Base-by-base conservation (phyloP, 177 flowering plant species). In the Vitis hybrid region DNA sequence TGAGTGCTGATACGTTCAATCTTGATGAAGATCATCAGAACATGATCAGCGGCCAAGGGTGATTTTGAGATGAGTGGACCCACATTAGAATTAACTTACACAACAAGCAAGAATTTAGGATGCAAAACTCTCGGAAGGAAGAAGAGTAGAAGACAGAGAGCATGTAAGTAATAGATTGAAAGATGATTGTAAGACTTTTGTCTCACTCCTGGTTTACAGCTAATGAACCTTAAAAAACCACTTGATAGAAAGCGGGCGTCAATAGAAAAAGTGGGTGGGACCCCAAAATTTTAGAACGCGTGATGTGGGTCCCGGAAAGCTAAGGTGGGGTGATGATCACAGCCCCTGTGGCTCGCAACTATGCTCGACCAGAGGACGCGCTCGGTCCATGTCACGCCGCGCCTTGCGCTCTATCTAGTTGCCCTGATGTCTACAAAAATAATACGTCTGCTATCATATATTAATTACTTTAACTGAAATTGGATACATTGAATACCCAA, bases 131-230 rank as follows among this genome's bases (percentile, higher is more conserved):
- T 27, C 30, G 30, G 30, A 27, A 27, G 30, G 30, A 27, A 27
- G 30, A 27, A 27, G 30, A 27, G 30, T 27, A 27, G 30, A 27
- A 27, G 30, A 27, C 30, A 27, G 30, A 27, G 30, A 27, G 30
- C 30, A 27, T 27, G 30, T 27, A 27, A 27, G 30, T 27, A 27
- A 27, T 27, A 27, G 30, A 27, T 27, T 27, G 30, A 27, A 27
- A 27, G 30, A 27, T 27, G 32, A 50, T 59, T 51, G 12, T 11
- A 48, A 58, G 17, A 8, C 2, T 4, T 59, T 48, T 59, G 62
- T 70, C 74, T 54, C 32, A 0, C 12, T 62, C 52, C 59, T 76
- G 79, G 79, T 35, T 71, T 71, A 76, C 79, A 76, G 79, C 79
- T 76, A 63, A 74, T 27, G 30, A 27, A 27, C 30, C 30, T 27